phyloP scores from a whole-genome alignment of 2,329 filamentous ascomycete genomes.

The Epichloe sibirici region DNA sequence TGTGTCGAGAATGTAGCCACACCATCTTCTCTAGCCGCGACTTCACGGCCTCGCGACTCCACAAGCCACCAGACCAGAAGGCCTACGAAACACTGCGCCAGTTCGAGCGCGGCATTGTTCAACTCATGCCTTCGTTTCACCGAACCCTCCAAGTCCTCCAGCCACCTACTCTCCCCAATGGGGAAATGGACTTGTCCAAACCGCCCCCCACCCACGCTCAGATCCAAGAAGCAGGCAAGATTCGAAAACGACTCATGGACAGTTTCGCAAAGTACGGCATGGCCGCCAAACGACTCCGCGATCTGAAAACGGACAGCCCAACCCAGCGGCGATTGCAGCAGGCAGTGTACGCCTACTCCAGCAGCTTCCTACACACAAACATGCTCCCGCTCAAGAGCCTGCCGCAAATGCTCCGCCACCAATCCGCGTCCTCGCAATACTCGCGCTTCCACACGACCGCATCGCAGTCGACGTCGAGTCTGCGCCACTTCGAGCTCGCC shows the following conservation, averaged over 20 bases:
- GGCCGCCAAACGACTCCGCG: constrained; percentile 68
- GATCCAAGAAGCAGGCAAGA: constrained; percentile 74
- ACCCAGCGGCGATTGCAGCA: constrained; percentile 67
- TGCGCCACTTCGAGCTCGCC: constrained; percentile 35
- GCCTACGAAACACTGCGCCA: constrained; percentile 75
- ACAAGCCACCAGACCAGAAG: constrained; percentile 62
- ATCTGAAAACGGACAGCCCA: constrained; percentile 59
- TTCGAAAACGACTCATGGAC: constrained; percentile 80
- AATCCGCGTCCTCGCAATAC: constrained; percentile 19
- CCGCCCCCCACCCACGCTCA: constrained; percentile 47
- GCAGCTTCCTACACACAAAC: constrained; percentile 72
- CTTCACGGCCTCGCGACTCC: constrained; percentile 56
- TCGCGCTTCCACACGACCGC: constrained; percentile 23
- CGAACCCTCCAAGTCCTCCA: constrained; percentile 62
- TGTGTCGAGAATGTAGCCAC: constrained; percentile 77
- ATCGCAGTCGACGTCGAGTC: constrained; percentile 23
- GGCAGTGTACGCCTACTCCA: constrained; percentile 71
- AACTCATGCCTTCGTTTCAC: constrained; percentile 76
- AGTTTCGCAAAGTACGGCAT: constrained; percentile 80
- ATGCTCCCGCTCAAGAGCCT: constrained; percentile 78
- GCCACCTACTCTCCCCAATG: constrained; percentile 28
- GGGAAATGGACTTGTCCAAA: constrained; percentile 24
- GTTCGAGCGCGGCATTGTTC: constrained; percentile 75
- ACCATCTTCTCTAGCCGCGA: constrained; percentile 56
- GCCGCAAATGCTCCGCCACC: constrained; percentile 48